Evolutionary conservation across 163 green algal genomes (phyloP), one percentile per base, ranked within the genome.

Genomic region (Scenedesmus sp.): DNA sequence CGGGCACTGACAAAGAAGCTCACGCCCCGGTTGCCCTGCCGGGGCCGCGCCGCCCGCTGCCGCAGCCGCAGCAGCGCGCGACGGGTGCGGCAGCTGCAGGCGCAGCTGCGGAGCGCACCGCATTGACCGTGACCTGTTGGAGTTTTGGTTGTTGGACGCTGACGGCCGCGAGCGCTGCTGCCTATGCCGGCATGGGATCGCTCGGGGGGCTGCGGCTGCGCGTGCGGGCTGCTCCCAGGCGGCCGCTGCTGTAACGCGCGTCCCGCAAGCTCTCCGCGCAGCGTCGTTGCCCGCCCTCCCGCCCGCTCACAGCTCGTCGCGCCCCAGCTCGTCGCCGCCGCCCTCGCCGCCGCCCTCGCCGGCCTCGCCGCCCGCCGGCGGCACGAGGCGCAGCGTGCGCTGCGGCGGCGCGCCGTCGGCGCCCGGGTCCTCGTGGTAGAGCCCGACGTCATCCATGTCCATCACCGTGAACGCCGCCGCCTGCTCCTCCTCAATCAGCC

Each of bases 1-100:
- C 44, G 54, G 33, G 1, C 57, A 93, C 28, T 65, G 53, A 29
- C 58, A 66, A 33, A n/a, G n/a, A n/a, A n/a, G n/a, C n/a, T n/a
- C n/a, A n/a, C n/a, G n/a, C n/a, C n/a, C n/a, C n/a, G n/a, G n/a
- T n/a, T n/a, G n/a, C n/a, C n/a, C n/a, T n/a, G n/a, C n/a, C n/a
- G n/a, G n/a, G n/a, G n/a, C n/a, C n/a, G n/a, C n/a, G n/a, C n/a
- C 54, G 34, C 26, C 54, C 33, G 54, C 57, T 45, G 57, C 69
- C 80, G 73, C 31, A 64, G 34, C 50, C 51, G 31, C 33, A 64
- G 45, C 45, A 48, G 33, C 45, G 14, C 18, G 47, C 45, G 45
- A 24, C 29, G 45, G 39, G 7, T 47, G 39, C 39, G 10, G 39
- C 39, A 47, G 39, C 39, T 47, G 39, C 39, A 47, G 39, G 39